A percentile compares a stretch with the other conserved stretches of the same genome.
phyloP scores from a whole-genome alignment of 768 basidiomycete species.

The Boletus fagicola region DNA sequence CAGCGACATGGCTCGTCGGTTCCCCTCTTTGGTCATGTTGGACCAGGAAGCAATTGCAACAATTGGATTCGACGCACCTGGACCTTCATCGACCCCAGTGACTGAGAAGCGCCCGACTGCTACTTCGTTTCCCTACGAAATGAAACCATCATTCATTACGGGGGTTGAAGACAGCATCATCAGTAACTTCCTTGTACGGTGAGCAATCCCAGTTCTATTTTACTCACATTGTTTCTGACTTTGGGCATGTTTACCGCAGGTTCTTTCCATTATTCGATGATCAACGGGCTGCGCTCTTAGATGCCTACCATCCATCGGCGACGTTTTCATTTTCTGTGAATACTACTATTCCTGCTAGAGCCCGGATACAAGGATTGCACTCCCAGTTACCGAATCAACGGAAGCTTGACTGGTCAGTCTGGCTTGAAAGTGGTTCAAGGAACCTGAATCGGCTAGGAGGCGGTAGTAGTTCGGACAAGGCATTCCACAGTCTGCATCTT shows the following conservation, averaged over 20 bases:
- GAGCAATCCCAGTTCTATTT: conserved; percentile 27
- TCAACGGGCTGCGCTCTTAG: conserved; percentile 61
- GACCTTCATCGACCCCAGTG: conserved; percentile 43
- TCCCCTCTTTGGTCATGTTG: conserved; percentile 77
- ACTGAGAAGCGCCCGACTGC: conserved; percentile 48
- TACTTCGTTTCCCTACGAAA: conserved; percentile 75
- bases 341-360: conserved; percentile 76
- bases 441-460: conserved; percentile 71
- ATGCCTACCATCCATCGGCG: conserved; percentile 81
- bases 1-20: conserved; percentile 80
- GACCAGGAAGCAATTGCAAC: conserved; percentile 76
- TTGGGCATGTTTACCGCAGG: conserved; percentile 38
- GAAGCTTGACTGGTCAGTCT: conserved; percentile 75
- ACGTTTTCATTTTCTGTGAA: conserved; percentile 91
- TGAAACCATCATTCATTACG: conserved; percentile 70
- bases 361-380: conserved; percentile 69
- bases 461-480: conserved; percentile 57
- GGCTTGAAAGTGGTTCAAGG: conserved; percentile 65
- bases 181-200: conserved; percentile 78
- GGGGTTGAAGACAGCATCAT: conserved; percentile 70
- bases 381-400: conserved; percentile 76
- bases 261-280: conserved; percentile 86
- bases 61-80: conserved; percentile 76
- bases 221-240: conserved; percentile 4
- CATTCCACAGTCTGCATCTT: conserved; percentile 65